These are phyloP conservation scores for Kurtzmaniella quercitrusa DNA, from an alignment of 1,139 yeast species.

Conservation along the genomic window DNA sequence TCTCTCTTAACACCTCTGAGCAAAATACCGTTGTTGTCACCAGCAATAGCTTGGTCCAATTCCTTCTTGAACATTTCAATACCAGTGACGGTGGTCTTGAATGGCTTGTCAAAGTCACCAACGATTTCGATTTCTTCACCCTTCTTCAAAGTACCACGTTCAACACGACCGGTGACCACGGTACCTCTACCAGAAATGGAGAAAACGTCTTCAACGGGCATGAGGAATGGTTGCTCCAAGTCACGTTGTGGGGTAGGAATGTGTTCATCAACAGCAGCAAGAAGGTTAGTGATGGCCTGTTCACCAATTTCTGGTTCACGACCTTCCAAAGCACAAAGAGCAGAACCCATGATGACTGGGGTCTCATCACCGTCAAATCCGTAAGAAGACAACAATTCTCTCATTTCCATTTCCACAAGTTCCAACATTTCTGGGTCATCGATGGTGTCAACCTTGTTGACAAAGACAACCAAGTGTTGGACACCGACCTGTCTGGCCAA, in stretches of 20 bases:
- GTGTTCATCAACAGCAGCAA: slow-evolving; percentile 89
- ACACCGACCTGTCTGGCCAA: slow-evolving; percentile 99
- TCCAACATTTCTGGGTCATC: slow-evolving; percentile 99
- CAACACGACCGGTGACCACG: slow-evolving; percentile 98
- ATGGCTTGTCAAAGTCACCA: slow-evolving; percentile 81
- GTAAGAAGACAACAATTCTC: slow-evolving; percentile 84
- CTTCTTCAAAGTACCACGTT: slow-evolving; percentile 94
- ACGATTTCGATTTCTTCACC: slow-evolving; percentile 98
- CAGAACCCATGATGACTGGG: slow-evolving; percentile 98
- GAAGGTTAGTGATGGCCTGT: slow-evolving; percentile 74
- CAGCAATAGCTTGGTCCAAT: slow-evolving; percentile 87
- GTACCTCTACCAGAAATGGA: slow-evolving; percentile 99
- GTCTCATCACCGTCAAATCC: slow-evolving; percentile 98
- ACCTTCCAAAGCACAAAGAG: slow-evolving; percentile 91
- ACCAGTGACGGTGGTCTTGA: slow-evolving; percentile 93
- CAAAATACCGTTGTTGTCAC: slow-evolving; percentile 95
- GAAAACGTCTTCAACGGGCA: slow-evolving; percentile 97
- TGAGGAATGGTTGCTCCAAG: slow-evolving; percentile 90
- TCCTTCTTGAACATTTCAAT: slow-evolving; percentile 95
- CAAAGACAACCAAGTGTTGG: slow-evolving; percentile 93
- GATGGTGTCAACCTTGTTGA: slow-evolving; percentile 95
- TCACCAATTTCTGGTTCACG: slow-evolving; percentile 89
- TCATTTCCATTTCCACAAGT: slow-evolving; percentile 99
- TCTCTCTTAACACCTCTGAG: slow-evolving; percentile 99
- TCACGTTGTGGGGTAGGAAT: slow-evolving; percentile 97